These are phyloP conservation scores for Thozetella sp. DNA, from an alignment of 495 filamentous ascomycete species.

Conservation along the genomic window DNA sequence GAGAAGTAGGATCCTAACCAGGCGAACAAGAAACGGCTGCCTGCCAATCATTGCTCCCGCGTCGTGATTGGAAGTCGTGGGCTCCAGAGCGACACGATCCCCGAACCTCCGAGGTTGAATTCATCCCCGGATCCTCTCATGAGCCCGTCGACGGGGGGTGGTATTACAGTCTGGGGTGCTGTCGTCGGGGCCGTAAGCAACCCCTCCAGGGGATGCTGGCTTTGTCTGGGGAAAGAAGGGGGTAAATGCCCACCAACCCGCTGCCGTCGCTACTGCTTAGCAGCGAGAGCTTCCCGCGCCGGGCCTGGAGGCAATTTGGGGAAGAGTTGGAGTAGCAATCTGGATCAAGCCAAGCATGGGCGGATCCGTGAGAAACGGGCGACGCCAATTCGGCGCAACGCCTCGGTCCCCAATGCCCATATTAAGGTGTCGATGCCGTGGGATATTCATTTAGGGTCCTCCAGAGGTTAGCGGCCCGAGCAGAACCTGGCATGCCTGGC, in stretches of 20 bases:
- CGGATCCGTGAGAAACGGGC: not conserved
- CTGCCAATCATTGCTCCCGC: too few relatives aligned
- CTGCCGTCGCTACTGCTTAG: not conserved
- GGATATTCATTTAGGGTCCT: not conserved
- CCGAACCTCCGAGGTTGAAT: not conserved
- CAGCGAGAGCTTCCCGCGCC: not conserved
- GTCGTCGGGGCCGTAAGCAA: not conserved
- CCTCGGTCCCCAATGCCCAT: not conserved
- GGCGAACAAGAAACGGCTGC: too few relatives aligned
- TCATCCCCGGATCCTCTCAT: not conserved
- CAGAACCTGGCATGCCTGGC: not conserved
- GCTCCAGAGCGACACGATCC: too few relatives aligned
- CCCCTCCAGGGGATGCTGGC: too few relatives aligned
- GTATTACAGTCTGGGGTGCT: not conserved
- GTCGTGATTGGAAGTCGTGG: too few relatives aligned
- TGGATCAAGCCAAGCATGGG: not conserved
- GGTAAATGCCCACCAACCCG: not conserved
- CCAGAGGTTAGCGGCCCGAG: not conserved
- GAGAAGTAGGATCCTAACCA: too few relatives aligned
- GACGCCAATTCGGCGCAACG: not conserved
- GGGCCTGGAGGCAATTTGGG: not conserved
- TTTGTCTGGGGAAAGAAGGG: not conserved
- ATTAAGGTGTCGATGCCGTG: conserved; percentile 1
- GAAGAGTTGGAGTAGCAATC: not conserved
- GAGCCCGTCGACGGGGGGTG: not conserved